Conservation (phyloP, 208 protist genomes). For the Leptomonas pyrrhocoris region DNA sequence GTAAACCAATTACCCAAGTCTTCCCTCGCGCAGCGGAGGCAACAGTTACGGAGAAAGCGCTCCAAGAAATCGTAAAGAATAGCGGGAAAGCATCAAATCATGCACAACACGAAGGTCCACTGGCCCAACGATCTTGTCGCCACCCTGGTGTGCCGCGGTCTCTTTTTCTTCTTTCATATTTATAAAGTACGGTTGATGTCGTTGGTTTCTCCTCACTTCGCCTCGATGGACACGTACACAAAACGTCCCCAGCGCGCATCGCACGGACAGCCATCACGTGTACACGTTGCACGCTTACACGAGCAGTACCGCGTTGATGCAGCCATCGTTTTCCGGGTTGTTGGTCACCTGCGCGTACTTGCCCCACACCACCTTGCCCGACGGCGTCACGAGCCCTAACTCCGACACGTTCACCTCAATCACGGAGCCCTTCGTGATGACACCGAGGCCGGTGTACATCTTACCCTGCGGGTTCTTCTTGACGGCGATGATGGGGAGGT, state of each 20-base stretch:
- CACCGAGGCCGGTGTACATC: slow-evolving; percentile 99
- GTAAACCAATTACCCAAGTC: too few relatives aligned
- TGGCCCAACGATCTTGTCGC: neutral
- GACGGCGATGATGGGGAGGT: slow-evolving; percentile 99
- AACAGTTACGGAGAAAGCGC: too few relatives aligned
- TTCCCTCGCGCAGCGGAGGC: too few relatives aligned
- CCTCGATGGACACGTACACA: too few relatives aligned
- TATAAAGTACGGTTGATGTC: too few relatives aligned
- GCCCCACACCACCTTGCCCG: slow-evolving; percentile 98
- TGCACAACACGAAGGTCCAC: neutral
- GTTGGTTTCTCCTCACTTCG: too few relatives aligned
- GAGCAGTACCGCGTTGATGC: slow-evolving; percentile 99
- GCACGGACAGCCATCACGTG: neutral
- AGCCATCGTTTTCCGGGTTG: slow-evolving; percentile 99
- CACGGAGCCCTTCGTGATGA: slow-evolving; percentile 99
- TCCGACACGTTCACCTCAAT: slow-evolving; percentile 99
- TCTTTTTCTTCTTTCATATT: neutral
- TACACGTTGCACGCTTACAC: too few relatives aligned
- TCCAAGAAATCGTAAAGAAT: too few relatives aligned
- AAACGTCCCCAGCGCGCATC: too few relatives aligned
- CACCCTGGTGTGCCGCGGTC: neutral
- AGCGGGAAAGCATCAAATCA: neutral
- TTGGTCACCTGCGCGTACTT: slow-evolving; percentile 99
- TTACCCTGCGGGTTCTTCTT: slow-evolving; percentile 99
- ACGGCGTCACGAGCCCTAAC: slow-evolving; percentile 99